Percentiles rank a stretch among this genome's conserved stretches.
phyloP scores from a whole-genome alignment of 1,284 basidiomycete genomes.

The Fistulina hepatica region DNA sequence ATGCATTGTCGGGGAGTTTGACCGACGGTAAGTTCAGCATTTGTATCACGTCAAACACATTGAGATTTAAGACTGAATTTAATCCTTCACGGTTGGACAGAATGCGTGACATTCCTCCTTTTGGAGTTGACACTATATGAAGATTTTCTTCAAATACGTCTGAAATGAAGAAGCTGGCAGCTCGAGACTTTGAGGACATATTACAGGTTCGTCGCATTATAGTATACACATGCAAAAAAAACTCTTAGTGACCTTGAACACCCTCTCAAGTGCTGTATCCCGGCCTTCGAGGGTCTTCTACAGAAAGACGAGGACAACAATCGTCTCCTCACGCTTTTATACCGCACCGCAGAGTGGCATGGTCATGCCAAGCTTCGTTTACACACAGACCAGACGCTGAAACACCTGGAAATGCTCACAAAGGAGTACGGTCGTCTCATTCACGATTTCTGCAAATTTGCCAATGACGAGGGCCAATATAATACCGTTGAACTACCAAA shows the following conservation, averaged over 20 bases:
- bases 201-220: constrained; percentile 7
- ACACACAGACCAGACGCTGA: constrained; percentile 21
- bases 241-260: not conserved
- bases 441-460: constrained; percentile 14
- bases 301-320: constrained; percentile 17
- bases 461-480: constrained; percentile 12
- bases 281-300: constrained; percentile 25
- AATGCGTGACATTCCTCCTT: constrained; percentile 8
- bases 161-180: constrained; percentile 13
- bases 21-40: constrained; percentile 13
- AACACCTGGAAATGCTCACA: constrained; percentile 14
- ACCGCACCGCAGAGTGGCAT: constrained; percentile 21
- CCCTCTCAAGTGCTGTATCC: constrained; percentile 24
- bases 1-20: constrained; percentile 9
- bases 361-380: constrained; percentile 24
- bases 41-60: not conserved
- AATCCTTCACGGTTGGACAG: constrained; percentile 1
- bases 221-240: no score
- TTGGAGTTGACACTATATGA: constrained; percentile 11
- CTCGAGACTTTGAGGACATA: constrained; percentile 11
- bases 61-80: not conserved
- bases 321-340: constrained; percentile 17
- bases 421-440: constrained; percentile 14
- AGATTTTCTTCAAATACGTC: constrained; percentile 9
- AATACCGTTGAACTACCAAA: constrained; percentile 20